These are phyloP conservation scores for Dioscorea cayenensis DNA, from an alignment of 116 monocot genomes.

Conservation along the genomic window DNA sequence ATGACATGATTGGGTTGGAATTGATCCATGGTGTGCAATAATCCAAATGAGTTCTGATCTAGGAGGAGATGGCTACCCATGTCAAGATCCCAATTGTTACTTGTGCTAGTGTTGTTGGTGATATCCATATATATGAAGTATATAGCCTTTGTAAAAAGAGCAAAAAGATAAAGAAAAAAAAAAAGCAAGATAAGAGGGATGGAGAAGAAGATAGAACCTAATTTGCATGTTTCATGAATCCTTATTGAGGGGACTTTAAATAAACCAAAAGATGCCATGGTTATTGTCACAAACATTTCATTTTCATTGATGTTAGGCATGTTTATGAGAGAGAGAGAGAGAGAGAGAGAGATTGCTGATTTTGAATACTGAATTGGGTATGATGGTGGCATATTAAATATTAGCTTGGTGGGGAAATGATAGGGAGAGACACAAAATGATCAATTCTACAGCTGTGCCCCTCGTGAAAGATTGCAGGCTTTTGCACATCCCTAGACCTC, in stretches of 20 bases:
- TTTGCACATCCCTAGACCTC: slow-evolving; percentile 55
- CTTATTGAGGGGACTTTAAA: slow-evolving; percentile 2
- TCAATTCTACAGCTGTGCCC: slow-evolving; percentile 50
- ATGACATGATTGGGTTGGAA: not conserved
- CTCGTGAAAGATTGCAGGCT: slow-evolving; percentile 72
- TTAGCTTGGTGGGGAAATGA: not conserved
- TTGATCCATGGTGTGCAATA: not conserved
- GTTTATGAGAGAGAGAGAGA: slow-evolving; percentile 1
- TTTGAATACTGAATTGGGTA: slow-evolving; percentile 1
- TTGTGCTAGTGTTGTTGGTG: slow-evolving; percentile 3
- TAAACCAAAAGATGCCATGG: slow-evolving; percentile 1
- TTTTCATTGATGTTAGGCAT: slow-evolving; percentile 12
- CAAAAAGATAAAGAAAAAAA: not conserved
- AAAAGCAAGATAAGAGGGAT: not conserved
- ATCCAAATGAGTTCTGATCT: not conserved
- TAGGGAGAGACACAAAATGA: slow-evolving; percentile 45
- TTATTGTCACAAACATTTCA: not conserved
- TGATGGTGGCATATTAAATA: not conserved
- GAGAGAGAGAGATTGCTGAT: not conserved
- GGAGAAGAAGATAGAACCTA: not conserved
- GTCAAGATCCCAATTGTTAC: slow-evolving; percentile 3
- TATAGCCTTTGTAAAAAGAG: not conserved
- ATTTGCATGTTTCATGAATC: not conserved
- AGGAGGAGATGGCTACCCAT: slow-evolving; percentile 3
- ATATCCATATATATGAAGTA: not conserved